These are phyloP conservation scores for Cerrena zonata DNA, from an alignment of 1,284 basidiomycete genomes.

Conservation along the genomic window DNA sequence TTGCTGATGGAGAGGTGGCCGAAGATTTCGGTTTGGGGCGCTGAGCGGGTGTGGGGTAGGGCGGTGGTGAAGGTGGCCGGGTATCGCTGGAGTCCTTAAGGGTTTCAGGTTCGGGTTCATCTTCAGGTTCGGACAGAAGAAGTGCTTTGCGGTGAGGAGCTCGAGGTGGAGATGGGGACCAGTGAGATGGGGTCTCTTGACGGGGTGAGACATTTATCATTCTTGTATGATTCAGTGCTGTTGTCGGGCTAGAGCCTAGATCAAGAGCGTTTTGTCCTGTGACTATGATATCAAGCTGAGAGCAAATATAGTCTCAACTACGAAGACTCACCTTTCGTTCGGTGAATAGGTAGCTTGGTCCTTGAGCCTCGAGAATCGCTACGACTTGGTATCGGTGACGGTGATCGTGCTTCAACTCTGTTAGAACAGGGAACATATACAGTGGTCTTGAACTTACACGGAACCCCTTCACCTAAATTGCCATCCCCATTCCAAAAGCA, in stretches of 20 bases:
- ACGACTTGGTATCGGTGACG: too few relatives aligned
- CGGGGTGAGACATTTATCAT: neutral
- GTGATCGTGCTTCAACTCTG: too few relatives aligned
- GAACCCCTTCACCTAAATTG: too few relatives aligned
- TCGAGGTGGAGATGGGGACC: neutral
- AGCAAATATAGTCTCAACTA: too few relatives aligned
- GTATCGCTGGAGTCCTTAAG: too few relatives aligned
- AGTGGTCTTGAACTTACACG: too few relatives aligned
- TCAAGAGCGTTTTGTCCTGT: neutral
- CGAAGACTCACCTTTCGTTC: too few relatives aligned
- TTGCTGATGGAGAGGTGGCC: conserved; percentile 1
- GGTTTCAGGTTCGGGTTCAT: neutral
- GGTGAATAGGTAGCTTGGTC: too few relatives aligned
- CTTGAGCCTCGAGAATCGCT: too few relatives aligned
- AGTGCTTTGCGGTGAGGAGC: neutral
- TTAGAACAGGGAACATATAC: too few relatives aligned
- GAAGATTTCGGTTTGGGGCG: conserved; percentile 16
- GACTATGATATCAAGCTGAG: too few relatives aligned
- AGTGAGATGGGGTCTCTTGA: neutral
- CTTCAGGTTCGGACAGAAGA: neutral
- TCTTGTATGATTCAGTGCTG: neutral
- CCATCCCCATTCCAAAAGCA: too few relatives aligned
- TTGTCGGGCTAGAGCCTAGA: neutral
- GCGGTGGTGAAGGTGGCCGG: conserved; percentile 21
- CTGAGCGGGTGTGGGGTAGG: conserved; percentile 34